A percentile compares a stretch with the other conserved stretches of the same genome.
These are phyloP conservation scores for Rhododendron molle DNA, from an alignment of 148 eudicot genomes.

Conservation along the genomic window DNA sequence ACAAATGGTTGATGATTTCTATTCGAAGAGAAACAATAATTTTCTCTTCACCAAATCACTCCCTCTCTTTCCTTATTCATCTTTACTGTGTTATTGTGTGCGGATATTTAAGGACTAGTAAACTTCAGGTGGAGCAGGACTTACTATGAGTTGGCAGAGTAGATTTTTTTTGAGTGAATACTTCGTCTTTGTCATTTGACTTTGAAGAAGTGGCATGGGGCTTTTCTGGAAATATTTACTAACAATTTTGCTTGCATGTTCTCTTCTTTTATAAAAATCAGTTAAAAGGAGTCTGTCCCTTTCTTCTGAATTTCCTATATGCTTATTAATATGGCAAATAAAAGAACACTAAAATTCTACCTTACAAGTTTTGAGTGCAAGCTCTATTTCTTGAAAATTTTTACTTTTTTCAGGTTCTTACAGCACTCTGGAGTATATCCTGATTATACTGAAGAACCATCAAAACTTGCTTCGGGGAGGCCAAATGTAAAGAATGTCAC, in stretches of 20 bases:
- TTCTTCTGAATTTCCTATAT: not conserved
- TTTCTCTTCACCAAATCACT: not conserved
- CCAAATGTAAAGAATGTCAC: constrained; percentile 76
- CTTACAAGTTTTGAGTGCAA: not conserved
- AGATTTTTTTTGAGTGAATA: not conserved
- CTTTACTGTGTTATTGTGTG: not conserved
- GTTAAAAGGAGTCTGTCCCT: not conserved
- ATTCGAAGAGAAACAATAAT: not conserved
- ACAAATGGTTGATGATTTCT: not conserved
- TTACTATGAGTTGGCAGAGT: not conserved
- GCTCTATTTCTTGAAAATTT: not conserved
- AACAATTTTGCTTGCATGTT: not conserved
- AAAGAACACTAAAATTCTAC: not conserved
- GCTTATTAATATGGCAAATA: not conserved
- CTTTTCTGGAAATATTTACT: not conserved
- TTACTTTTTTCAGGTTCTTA: constrained; percentile 50
- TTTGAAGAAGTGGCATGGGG: not conserved
- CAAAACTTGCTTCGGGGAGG: constrained; percentile 64
- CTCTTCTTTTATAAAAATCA: not conserved
- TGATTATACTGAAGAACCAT: constrained; percentile 68
- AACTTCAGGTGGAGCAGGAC: not conserved
- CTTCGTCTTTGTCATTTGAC: not conserved
- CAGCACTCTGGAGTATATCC: constrained; percentile 96
- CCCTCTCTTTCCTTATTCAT: not conserved
- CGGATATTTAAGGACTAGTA: not conserved